Percentiles rank a stretch among this genome's conserved stretches.
Conservation (phyloP, 1,284 basidiomycete genomes). For the Cutaneotrichosporon dermatis region DNA sequence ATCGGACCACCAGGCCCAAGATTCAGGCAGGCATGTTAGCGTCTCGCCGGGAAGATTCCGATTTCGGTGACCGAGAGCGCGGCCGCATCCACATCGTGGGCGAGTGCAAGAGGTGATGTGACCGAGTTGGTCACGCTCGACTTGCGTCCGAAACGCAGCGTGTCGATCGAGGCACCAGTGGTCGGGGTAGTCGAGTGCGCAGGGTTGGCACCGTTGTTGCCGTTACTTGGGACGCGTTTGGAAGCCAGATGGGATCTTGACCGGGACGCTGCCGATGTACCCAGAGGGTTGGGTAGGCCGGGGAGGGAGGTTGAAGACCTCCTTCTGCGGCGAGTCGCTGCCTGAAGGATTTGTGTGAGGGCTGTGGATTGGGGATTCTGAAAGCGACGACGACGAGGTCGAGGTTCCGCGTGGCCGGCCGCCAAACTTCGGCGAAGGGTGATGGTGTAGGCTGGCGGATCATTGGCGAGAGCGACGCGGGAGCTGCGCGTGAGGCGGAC, state of each 20-base stretch:
- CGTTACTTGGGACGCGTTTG: constrained; percentile 12
- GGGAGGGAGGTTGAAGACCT: constrained; percentile 42
- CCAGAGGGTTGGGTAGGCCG: constrained; percentile 28
- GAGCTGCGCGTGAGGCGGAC: constrained; percentile 39
- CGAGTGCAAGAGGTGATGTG: constrained; percentile 42
- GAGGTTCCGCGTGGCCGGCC: constrained; percentile 23
- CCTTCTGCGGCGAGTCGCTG: constrained; percentile 39
- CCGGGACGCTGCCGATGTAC: constrained; percentile 34
- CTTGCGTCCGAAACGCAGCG: constrained; percentile 44
- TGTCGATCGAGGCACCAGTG: constrained; percentile 38
- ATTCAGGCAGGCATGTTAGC: constrained; percentile 27
- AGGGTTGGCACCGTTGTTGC: background rate
- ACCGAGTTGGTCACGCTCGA: constrained; percentile 40
- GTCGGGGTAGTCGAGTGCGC: constrained; percentile 15
- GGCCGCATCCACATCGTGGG: constrained; percentile 43
- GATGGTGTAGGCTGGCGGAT: constrained; percentile 26
- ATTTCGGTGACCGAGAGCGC: constrained; percentile 33
- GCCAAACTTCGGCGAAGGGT: constrained; percentile 34
- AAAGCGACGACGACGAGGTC: constrained; percentile 33
- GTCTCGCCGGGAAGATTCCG: background rate
- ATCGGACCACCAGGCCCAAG: constrained; percentile 17
- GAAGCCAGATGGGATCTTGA: constrained; percentile 36
- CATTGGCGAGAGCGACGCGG: constrained; percentile 32
- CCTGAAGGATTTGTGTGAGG: constrained; percentile 38
- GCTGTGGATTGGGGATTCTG: constrained; percentile 43